Evolutionary conservation across 177 flowering plant genomes (phyloP), one percentile per base, ranked within the genome.

Genomic region (Vitis hybrid): DNA sequence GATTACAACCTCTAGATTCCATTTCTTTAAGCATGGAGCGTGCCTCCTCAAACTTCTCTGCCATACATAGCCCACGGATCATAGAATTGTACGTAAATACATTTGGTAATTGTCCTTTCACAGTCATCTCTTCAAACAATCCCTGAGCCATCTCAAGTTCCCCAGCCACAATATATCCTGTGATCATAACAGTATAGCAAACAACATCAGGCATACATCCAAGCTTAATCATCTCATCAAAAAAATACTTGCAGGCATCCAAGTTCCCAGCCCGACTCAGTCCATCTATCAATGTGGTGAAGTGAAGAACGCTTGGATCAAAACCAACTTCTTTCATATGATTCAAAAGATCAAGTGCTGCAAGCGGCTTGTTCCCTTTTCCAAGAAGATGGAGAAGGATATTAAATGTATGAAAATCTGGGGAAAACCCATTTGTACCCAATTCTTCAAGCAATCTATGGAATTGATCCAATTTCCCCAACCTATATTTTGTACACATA

Each of bases 231-330:
- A 93, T 91, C 74, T 86, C 88, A 70, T 87, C 86, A 68, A 93
- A 90, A 76, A 93, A 89, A 66, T 88, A 82, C 70, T 78, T 70
- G 84, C 97, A 88, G 1, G 91, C 99, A 14, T 85, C 91, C 78
- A 93, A 63, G 72, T 95, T 88, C 49, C 98, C 97, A 56, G 93
- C 93, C 26, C 99, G 86, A 70, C 98, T 88, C 6, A 95, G 78
- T 62, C 99, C 99, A 78, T 95, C 93, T n/a, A 94, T 89, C 75
- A 93, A 77, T 26, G 97, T 86, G 32, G 99, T 95, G 79, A 86
- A 95, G 80, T 95, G 99, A 68, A 90, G 87, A 74, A 86, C 82
- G 69, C 72, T 84, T 10, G 98, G 94, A 52, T 82, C 73, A 50
- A 85, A 56, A 51, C 97, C 96, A 11, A 75, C 85, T 62, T 89